A percentile compares a stretch with the other conserved stretches of the same genome.
phyloP scores from a whole-genome alignment of 805 yeast genomes.

The Candida boleticola region DNA sequence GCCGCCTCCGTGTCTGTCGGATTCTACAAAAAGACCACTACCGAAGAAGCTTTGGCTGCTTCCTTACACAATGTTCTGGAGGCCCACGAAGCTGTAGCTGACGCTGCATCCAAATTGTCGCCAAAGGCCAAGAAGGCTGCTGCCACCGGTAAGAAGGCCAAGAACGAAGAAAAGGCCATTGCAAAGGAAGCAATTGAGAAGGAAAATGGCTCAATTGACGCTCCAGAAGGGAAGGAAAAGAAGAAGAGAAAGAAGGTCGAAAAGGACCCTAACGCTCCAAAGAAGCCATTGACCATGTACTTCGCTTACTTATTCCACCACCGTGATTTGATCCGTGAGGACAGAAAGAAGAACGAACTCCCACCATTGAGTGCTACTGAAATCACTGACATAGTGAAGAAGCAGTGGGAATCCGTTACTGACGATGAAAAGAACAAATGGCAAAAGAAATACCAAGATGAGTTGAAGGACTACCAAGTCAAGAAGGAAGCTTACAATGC shows the following conservation, averaged over 20 bases:
- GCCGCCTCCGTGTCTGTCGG: conserved; percentile 79
- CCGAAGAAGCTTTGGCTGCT: conserved; percentile 40
- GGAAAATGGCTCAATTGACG: conserved; percentile 2
- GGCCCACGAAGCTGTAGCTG: conserved; percentile 21
- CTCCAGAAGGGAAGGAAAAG: conserved; percentile 24
- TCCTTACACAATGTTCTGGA: conserved; percentile 40
- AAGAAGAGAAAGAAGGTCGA: conserved; percentile 50
- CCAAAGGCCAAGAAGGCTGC: conserved; percentile 12
- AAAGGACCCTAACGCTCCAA: conserved; percentile 91
- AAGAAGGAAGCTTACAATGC: conserved; percentile 35
- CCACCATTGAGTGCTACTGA: conserved; percentile 72
- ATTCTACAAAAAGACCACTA: conserved; percentile 57
- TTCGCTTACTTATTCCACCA: conserved; percentile 72
- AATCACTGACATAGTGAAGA: conserved; percentile 74
- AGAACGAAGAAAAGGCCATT: not conserved
- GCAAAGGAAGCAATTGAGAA: conserved; percentile 6
- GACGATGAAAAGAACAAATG: conserved; percentile 71
- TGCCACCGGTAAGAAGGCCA: conserved; percentile 14
- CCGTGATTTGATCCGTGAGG: conserved; percentile 68
- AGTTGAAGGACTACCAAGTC: conserved; percentile 35
- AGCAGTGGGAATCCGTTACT: conserved; percentile 71
- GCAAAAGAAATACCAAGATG: conserved; percentile 55
- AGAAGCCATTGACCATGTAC: conserved; percentile 87
- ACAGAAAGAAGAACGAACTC: conserved; percentile 55
- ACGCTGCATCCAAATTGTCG: conserved; percentile 11